Percentiles rank a stretch among this genome's conserved stretches.
These are phyloP conservation scores for Arthrobotrys conoides DNA, from an alignment of 2,329 filamentous ascomycete genomes.

Conservation along the genomic window DNA sequence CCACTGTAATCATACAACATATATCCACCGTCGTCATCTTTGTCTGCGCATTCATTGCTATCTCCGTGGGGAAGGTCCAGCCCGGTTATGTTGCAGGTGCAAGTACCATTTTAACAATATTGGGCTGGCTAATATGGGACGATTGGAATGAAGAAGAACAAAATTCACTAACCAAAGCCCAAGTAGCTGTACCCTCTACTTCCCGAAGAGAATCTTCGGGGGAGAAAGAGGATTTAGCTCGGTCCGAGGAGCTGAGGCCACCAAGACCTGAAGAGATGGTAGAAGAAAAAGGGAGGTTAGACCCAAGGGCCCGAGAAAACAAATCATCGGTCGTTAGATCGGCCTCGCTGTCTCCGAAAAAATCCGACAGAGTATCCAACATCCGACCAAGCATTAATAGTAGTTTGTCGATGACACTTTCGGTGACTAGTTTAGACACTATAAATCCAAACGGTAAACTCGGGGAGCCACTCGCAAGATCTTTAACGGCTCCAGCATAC, in stretches of 20 bases:
- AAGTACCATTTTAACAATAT: slow-evolving; percentile 83
- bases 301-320: slow-evolving; percentile 11
- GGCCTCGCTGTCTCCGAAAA: slow-evolving; percentile 43
- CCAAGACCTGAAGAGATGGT: neutral
- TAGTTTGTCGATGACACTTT: slow-evolving; percentile 24
- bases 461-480: slow-evolving; percentile 50
- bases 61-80: slow-evolving; percentile 87
- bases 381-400: neutral
- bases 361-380: neutral
- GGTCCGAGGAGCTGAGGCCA: neutral
- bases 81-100: slow-evolving; percentile 90
- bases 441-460: slow-evolving; percentile 10
- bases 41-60: slow-evolving; percentile 91
- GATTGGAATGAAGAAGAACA: slow-evolving; percentile 61
- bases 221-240: neutral
- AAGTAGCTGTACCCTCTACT: neutral
- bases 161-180: slow-evolving; percentile 27
- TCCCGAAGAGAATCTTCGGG: neutral
- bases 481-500: slow-evolving; percentile 64
- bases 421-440: neutral
- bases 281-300: slow-evolving; percentile 11
- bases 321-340: slow-evolving; percentile 30
- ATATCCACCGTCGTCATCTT: slow-evolving; percentile 96
- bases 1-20: slow-evolving; percentile 96
- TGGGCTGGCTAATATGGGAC: slow-evolving; percentile 95